Evolutionary conservation across 805 yeast genomes (phyloP), one percentile per base, ranked within the genome.

Genomic region (Cyberlindnera xylosilytica): DNA sequence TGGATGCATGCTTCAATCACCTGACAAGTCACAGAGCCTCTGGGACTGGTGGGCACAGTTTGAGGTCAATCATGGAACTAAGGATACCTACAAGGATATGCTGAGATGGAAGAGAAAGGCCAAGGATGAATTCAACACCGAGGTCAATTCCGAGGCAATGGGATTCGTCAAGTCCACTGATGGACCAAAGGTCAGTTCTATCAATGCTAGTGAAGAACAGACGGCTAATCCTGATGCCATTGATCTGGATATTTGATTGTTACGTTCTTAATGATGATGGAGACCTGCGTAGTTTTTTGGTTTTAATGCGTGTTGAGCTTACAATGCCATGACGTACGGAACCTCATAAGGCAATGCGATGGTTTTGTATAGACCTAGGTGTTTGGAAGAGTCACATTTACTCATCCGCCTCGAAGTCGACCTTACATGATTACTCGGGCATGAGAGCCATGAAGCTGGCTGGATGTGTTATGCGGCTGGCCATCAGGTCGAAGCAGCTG

Each of bases 1-100:
- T 56, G 80, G 81, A 9, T 68, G 76, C 2, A 71, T 73, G 20
- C 46, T 68, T 16, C 50, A 69, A 3, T 60, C 72, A 35, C 68
- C 72, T 5, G 38, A 47, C 2, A 55, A 57, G 13, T 61, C 65
- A 23, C 17, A 23, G 44, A 45, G 40, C 1, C 56, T 79, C 24
- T 88, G 96, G 95, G 64, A 63, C 1, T 60, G 62, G 22, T 90
- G 96, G 95, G 81, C 81, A 41, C 57, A 66, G 10, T 87, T 89
- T 59, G 98, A 90, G 57, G 58, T 85, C 26, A 69, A 74, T 12
- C 51, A 76, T 58, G 98, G 98, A 4, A 65, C 74, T 45, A 93
- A 85, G 54, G 72, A 70, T 3, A 76, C 84, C 0, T 88, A 76
- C 60, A 87, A 84, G 52, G 83, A 80, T 17, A 82, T 89, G 90